Base-by-base conservation (phyloP, 805 yeast species). In the Helenozyma rhizophorensis region DNA sequence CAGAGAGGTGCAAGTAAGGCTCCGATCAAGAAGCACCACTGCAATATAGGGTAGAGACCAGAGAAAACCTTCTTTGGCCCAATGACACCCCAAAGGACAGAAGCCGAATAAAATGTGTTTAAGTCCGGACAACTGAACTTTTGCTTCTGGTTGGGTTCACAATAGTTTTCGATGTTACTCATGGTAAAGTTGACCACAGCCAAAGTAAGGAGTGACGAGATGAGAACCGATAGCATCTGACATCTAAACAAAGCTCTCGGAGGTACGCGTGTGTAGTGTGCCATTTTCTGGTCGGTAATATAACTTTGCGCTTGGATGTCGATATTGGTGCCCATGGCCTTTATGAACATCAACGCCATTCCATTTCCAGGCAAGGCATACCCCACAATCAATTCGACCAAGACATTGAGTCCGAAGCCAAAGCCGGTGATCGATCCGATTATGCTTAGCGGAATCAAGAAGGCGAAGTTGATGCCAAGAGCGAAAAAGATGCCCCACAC, bases 401-500 rank as follows among this genome's bases (percentile, higher is more conserved):
- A n/a, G n/a, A n/a, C n/a, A n/a, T n/a, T n/a, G n/a, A n/a, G n/a
- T n/a, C n/a, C n/a, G n/a, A n/a, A n/a, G n/a, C n/a, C n/a, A n/a
- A n/a, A n/a, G n/a, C n/a, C n/a, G n/a, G n/a, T n/a, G n/a, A n/a
- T n/a, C n/a, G n/a, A n/a, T n/a, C n/a, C n/a, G n/a, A n/a, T n/a
- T n/a, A n/a, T n/a, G n/a, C n/a, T 37, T 17, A 49, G 34, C 4
- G 55, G 55, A 32, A 50, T 31, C 37, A 50, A 44, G 27, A 52
- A 52, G 11, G 46, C 44, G 23, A 50, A 27, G 27, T 50, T 51
- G 26, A 52, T 41, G 4, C 40, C 54, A 23, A 51, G 21, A 3
- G 48, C 43, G 22, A 51, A 45, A 35, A 48, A 42, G 4, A 51
- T 40, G 5, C 38, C 39, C 55, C 55, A 50, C 6, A 52, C 54